Base-by-base conservation (phyloP, 2,329 filamentous ascomycete genomes). In the Claviceps pazoutovae region DNA sequence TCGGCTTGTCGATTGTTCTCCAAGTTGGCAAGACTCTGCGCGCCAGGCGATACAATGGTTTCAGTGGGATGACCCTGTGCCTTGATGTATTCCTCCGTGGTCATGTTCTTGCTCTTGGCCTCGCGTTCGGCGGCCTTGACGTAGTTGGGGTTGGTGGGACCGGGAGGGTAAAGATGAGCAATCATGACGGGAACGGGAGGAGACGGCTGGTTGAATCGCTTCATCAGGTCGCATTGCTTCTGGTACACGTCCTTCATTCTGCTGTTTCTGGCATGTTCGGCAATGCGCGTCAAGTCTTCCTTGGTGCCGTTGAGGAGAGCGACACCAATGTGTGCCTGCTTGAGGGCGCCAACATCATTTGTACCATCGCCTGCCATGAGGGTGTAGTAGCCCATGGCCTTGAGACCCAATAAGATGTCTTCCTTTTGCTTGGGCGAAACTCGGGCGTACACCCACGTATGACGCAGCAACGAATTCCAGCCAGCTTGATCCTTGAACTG, bases 221-320 rank as follows among this genome's bases (percentile, higher is more conserved):
- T 80, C 88, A 98, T 96, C 66, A 98, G 77, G 46, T 83, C 74
- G 52, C 86, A 79, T 67, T 98, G 93, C 75, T 98, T 97, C 72
- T 97, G 88, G 66, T 98, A 98, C 57, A 98, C 80, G 58, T 96
- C 90, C 76, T 96, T 97, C 87, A 98, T 94, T 76, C 89, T 95
- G 42, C 85, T 95, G 67, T 89, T 95, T 60, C 93, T 85, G 62
- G 86, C 84, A 68, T 98, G 90, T 64, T 97, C 93, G 26, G 86
- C 84, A 60, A 98, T 98, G 66, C 84, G 89, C 52, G 83, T 84
- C 51, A 98, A 78, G 65, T 97, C 93, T 21, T 97, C 87, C 58
- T 83, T 84, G 1, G 90, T 94, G 56, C 93, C 93, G 68, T 98
- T 98, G 59, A 98, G 80, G 48, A 98, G 81, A 21, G 93, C 93